Evolutionary conservation across 2,329 filamentous ascomycete genomes (phyloP), one percentile per base, ranked within the genome.

Genomic region (Cercospora sesami): DNA sequence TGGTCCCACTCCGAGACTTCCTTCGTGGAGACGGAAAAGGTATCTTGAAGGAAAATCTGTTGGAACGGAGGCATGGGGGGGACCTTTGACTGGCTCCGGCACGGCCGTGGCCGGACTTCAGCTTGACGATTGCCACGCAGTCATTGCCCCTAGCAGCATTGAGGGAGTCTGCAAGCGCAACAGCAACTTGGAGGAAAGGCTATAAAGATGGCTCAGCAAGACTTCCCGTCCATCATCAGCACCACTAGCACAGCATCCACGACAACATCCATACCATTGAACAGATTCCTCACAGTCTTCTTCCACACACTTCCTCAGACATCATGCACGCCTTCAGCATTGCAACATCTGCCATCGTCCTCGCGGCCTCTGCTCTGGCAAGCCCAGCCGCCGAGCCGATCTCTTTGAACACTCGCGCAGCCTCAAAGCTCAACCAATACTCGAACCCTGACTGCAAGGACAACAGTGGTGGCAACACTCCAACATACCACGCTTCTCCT

Each of bases 391-490:
- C 45, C 6, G 45, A 63, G n/a, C n/a, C 61, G 14, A 14, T 39
- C 33, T 28, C 10, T 8, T 31, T 63, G n/a, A 23, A 57, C 51
- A 23, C 61, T 21, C 61, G 61, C 8, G 59, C 60, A 12, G 33
- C 51, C 21, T 59, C 61, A 5, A 63, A 63, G 62, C 62, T 64
- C 30, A 64, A 64, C 12, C 53, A 64, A 18, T 64, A 64, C 53
- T 45, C 62, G 12, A 64, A 64, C 36, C n/a, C 51, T 5, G 30
- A 59, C 21, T 64, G 62, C 62, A 14, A 30, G n/a, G 62, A 64
- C 53, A 64, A 64, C 62, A 58, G 30, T 26, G 62, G 62, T 31
- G 62, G 62, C 53, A 59, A 64, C 62, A 58, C 62, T n/a, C 51
- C 62, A 10, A 64, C 62, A 23, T 64, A 64, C 36, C 62, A 64